Evolutionary conservation across 768 basidiomycete species (phyloP), one percentile per base, ranked within the genome.

Genomic region (Phaeotremella skinneri): DNA sequence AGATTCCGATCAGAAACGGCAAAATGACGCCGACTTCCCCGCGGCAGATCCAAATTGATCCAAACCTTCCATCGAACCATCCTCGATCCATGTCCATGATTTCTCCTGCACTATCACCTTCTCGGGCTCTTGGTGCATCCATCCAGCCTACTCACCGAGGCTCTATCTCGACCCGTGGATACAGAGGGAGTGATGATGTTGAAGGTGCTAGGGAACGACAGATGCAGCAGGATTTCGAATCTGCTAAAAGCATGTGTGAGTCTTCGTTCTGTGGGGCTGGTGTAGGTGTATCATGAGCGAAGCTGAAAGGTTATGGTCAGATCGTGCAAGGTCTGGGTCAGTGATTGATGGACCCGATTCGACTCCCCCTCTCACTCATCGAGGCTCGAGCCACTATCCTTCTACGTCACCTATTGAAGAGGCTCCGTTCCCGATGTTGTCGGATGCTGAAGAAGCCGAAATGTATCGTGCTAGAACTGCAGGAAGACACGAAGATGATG

Each of bases 181-280:
- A 66, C 45, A 42, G 65, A 17, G 69, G 61, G 5, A 58, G 52
- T 30, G 64, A 68, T 9, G 82, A 85, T 79, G 86, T 89, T 70
- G 85, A 87, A 0, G 84, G 88, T 53, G 84, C 84, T 20, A 81
- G 86, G 55, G 91, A 96, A 76, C 85, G 92, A 20, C 92, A 97
- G 80, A 83, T 88, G 32, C 85, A 90, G 4, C 89, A 96, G 87
- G 93, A 97, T 69, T 89, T 89, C 0, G 91, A 93, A 69, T 74
- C 70, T 49, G 80, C 80, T 20, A 90, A 91, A 88, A 90, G 73
- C 55, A 77, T 80, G 62, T 79, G 79, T 79, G 52, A 62, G 79
- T 76, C 5, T 30, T 39, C 20, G 42, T 42, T 30, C 7, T 4
- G 47, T 4, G 20, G 30, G 4, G 34, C 21, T 50, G 7, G 32